Conservation (phyloP, 345 rosid species). For the Orychophragmus violaceus region DNA sequence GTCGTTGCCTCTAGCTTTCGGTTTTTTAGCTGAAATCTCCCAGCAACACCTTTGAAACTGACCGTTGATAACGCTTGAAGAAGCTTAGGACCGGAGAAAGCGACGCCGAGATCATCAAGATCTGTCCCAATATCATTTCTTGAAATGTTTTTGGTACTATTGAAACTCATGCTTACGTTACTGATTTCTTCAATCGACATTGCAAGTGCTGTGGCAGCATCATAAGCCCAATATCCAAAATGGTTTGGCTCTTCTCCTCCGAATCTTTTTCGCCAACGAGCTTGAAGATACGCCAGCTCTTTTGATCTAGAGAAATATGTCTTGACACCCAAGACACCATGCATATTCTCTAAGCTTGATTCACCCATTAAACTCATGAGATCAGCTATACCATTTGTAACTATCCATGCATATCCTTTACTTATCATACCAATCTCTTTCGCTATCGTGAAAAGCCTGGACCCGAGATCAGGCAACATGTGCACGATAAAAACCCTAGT, state of each 20-base stretch:
- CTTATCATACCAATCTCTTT: constrained; percentile 48
- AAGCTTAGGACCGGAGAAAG: constrained; percentile 39
- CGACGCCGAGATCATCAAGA: constrained; percentile 36
- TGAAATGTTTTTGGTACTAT: constrained; percentile 6
- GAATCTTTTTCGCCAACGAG: constrained; percentile 37
- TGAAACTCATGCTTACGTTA: constrained; percentile 14
- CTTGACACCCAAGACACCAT: constrained; percentile 37
- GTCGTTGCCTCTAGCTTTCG: constrained; percentile 33
- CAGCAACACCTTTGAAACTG: constrained; percentile 40
- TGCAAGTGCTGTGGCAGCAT: constrained; percentile 45
- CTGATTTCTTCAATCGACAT: constrained; percentile 39
- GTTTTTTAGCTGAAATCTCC: constrained; percentile 34
- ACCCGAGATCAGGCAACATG: constrained; percentile 34
- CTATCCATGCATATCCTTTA: constrained; percentile 54
- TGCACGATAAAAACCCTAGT: constrained; percentile 55
- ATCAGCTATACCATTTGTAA: constrained; percentile 27
- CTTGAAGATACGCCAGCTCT: constrained; percentile 30
- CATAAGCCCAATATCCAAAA: constrained; percentile 45
- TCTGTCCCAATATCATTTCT: constrained; percentile 18
- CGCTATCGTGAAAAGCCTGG: constrained; percentile 38
- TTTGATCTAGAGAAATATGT: constrained; percentile 24
- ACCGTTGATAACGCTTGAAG: constrained; percentile 27
- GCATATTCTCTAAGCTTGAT: constrained; percentile 25
- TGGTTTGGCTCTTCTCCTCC: constrained; percentile 25
- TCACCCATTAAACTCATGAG: neutral